A percentile compares a stretch with the other conserved stretches of the same genome.
Evolutionary conservation across 768 basidiomycete species (phyloP).

Genomic region (Amanita phalloides): DNA sequence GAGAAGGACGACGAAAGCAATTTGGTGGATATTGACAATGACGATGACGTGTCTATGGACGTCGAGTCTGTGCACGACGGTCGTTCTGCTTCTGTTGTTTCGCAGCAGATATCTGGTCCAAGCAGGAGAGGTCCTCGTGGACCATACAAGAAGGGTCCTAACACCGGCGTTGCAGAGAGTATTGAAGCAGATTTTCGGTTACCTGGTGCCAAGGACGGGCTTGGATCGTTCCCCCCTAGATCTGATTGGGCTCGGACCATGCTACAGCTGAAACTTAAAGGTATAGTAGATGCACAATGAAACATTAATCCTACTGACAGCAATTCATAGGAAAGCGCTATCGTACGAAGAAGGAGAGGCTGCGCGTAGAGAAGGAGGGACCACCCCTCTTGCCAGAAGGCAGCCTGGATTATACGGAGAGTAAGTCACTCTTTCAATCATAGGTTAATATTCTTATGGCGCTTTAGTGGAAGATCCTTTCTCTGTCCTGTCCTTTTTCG

Average conservation of each 20-base stretch:
- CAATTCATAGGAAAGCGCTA: conserved; percentile 53
- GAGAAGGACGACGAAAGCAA: conserved; percentile 51
- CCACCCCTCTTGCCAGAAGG: conserved; percentile 64
- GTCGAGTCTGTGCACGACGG: conserved; percentile 23
- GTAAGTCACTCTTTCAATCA: conserved; percentile 27
- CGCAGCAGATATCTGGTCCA: conserved; percentile 26
- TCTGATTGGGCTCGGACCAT: conserved; percentile 67
- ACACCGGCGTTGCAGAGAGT: conserved; percentile 26
- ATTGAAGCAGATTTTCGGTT: conserved; percentile 62
- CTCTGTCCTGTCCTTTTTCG: conserved; percentile 50
- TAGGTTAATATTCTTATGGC: background rate
- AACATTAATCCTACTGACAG: background rate
- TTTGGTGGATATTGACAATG: conserved; percentile 27
- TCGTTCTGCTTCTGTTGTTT: conserved; percentile 36
- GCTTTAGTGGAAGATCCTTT: conserved; percentile 70
- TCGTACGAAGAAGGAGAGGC: conserved; percentile 70
- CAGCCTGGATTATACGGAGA: conserved; percentile 66
- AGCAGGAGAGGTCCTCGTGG: conserved; percentile 37
- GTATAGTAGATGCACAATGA: conserved; percentile 19
- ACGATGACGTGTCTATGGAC: conserved; percentile 31
- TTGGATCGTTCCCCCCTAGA: conserved; percentile 60
- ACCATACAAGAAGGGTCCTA: conserved; percentile 37
- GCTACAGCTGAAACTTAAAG: conserved; percentile 67
- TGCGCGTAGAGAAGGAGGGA: conserved; percentile 69
- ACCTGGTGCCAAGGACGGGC: conserved; percentile 68